Evolutionary conservation across 176 grass and related monocot species (phyloP), one percentile per base, ranked within the genome.

Genomic region (Musa troglodytarum): DNA sequence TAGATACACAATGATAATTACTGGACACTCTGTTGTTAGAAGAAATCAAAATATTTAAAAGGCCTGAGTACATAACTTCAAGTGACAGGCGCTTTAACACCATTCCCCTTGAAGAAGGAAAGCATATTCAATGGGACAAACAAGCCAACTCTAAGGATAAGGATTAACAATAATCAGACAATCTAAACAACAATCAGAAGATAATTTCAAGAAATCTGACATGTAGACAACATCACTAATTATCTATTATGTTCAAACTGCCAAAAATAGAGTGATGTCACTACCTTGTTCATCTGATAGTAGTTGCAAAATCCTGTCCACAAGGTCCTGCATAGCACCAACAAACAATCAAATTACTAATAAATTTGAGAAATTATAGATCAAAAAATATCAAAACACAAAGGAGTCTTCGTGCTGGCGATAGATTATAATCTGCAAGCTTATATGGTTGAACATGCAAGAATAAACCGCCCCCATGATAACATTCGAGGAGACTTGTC

Each of bases 291-390:
- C 91, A 53, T 83, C 77, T 2, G 49, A 68, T 63, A 96, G 57
- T 68, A 82, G 50, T 20, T 79, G 80, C 58, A 83, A 76, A 62
- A 96, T 83, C 76, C 79, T 87, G 53, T 96, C 86, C 71, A 79
- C 54, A 50, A 96, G 85, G 58, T 88, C 93, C 93, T 96, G 74
- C 64, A 81, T 82, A 63, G 68, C 80, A 81, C 11, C 28, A 85
- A 83, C 74, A 11, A 10, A 34, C 34, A 43, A 43, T 43, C 34
- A 43, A 73, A 68, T 23, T 34, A 54, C 29, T n/a, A 28, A 70
- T 70, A 19, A 51, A 70, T 15, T 62, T 12, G 12, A 79, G 58
- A 49, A 63, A 19, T 54, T n/a, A 63, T 66, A 68, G 19, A 72
- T 28, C 10, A 25, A 56, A 28, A 74, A 57, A 56, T 68, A 34